A percentile compares a stretch with the other conserved stretches of the same genome.
phyloP scores from a whole-genome alignment of 345 rosid genomes.

The Hibiscus tridactylites region DNA sequence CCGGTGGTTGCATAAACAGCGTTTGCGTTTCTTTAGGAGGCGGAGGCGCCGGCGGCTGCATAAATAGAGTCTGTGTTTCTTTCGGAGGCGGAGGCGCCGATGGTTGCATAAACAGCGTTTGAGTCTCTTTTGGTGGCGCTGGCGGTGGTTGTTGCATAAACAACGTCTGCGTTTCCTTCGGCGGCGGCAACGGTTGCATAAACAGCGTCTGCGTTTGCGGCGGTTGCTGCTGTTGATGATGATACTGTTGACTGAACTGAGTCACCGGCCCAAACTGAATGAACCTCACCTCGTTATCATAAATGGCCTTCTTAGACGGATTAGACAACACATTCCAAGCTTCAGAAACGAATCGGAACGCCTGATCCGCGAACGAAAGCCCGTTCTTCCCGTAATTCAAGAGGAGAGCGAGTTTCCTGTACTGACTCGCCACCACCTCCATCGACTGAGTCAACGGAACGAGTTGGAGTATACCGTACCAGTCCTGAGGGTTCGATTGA shows the following conservation, averaged over 20 bases:
- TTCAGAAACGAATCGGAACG: conserved; percentile 58
- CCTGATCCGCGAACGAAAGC: conserved; percentile 69
- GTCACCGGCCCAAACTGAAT: conserved; percentile 43
- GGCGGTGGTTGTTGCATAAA: conserved; percentile 16
- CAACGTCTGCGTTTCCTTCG: conserved; percentile 5
- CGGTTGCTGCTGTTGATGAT: not conserved
- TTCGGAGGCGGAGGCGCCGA: not conserved
- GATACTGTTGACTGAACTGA: conserved; percentile 23
- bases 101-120: conserved; percentile 4
- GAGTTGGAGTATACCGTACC: conserved; percentile 80
- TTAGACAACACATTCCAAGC: conserved; percentile 80
- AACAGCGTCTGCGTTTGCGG: conserved; percentile 10
- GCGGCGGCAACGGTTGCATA: not conserved
- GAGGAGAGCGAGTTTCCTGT: conserved; percentile 63
- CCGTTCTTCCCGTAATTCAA: conserved; percentile 53
- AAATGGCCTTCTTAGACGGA: conserved; percentile 54
- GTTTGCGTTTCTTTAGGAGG: not conserved
- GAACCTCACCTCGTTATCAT: conserved; percentile 64
- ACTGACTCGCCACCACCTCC: conserved; percentile 71
- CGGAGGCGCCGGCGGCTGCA: not conserved
- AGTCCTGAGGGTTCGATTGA: conserved; percentile 47
- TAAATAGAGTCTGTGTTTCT: not conserved
- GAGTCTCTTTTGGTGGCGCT: conserved; percentile 5
- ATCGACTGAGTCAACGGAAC: conserved; percentile 47
- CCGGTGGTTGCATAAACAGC: not conserved